Percentiles rank a stretch among this genome's conserved stretches.
Evolutionary conservation across 257 asterid genomes (phyloP).

Genomic region (Nicotiana undulata): DNA sequence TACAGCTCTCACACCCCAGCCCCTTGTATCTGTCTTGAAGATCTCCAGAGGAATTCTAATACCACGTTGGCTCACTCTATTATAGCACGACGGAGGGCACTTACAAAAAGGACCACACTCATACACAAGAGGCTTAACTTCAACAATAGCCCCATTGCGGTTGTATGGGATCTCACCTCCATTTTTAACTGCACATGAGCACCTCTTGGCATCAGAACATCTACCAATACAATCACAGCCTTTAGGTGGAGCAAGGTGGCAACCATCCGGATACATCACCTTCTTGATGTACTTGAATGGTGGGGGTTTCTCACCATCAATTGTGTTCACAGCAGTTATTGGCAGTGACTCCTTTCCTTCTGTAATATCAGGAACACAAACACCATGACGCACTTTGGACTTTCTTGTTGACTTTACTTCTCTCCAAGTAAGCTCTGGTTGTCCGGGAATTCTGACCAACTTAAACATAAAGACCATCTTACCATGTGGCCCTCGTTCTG

Average conservation of each 20-base stretch:
- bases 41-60: conserved; percentile 57
- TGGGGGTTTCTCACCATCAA: conserved; percentile 47
- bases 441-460: conserved; percentile 63
- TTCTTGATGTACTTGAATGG: conserved; percentile 44
- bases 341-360: conserved; percentile 49
- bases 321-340: conserved; percentile 53
- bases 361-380: conserved; percentile 59
- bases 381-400: conserved; percentile 39
- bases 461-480: conserved; percentile 68
- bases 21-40: conserved; percentile 71
- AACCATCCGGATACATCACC: conserved; percentile 61
- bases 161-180: conserved; percentile 83
- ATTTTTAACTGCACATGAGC: conserved; percentile 53
- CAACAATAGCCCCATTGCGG: conserved; percentile 64
- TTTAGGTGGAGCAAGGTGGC: conserved; percentile 25
- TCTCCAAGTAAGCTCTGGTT: conserved; percentile 77
- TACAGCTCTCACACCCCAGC: conserved; percentile 89
- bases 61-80: conserved; percentile 70
- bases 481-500: conserved; percentile 51
- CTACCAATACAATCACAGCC: conserved; percentile 70
- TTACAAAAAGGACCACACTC: conserved; percentile 89
- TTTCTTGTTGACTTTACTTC: conserved; percentile 43
- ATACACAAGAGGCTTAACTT: conserved; percentile 51
- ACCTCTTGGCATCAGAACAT: conserved; percentile 48
- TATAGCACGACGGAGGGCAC: conserved; percentile 88